Conservation (phyloP, 2,329 filamentous ascomycete species). For the Leptosphaerulina australis region DNA sequence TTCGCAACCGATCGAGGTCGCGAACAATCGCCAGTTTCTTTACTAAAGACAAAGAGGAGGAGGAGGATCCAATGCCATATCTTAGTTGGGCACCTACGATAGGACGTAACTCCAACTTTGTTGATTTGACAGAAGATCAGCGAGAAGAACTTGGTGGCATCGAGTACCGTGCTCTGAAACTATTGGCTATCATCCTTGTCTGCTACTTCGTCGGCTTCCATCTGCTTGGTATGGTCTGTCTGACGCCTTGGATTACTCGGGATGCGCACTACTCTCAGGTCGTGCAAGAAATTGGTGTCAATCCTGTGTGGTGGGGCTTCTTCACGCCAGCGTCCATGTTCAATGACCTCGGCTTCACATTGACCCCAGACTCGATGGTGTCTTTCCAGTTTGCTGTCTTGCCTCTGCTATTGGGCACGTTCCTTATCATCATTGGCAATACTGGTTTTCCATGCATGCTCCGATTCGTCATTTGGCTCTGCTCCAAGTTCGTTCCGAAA, state of each 20-base stretch:
- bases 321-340: constrained; percentile 89
- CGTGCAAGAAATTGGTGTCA: constrained; percentile 67
- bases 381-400: constrained; percentile 81
- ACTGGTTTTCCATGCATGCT: constrained; percentile 96
- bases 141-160: constrained; percentile 95
- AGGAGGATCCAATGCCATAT: constrained; percentile 73
- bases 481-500: constrained; percentile 69
- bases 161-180: constrained; percentile 91
- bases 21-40: constrained; percentile 66
- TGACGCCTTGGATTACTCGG: constrained; percentile 80
- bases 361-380: constrained; percentile 92
- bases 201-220: constrained; percentile 85
- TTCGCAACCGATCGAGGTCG: constrained; percentile 45
- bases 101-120: constrained; percentile 89
- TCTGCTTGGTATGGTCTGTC: constrained; percentile 71
- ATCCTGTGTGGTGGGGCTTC: constrained; percentile 85
- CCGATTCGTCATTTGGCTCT: constrained; percentile 86
- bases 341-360: constrained; percentile 91
- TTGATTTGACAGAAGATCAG: constrained; percentile 86
- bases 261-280: constrained; percentile 64
- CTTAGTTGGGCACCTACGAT: constrained; percentile 93
- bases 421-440: constrained; percentile 92
- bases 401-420: constrained; percentile 76
- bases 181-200: constrained; percentile 77
- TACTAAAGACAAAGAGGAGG: constrained; percentile 60